Conservation (phyloP, 345 rosid species). For the Raphanus sativus region DNA sequence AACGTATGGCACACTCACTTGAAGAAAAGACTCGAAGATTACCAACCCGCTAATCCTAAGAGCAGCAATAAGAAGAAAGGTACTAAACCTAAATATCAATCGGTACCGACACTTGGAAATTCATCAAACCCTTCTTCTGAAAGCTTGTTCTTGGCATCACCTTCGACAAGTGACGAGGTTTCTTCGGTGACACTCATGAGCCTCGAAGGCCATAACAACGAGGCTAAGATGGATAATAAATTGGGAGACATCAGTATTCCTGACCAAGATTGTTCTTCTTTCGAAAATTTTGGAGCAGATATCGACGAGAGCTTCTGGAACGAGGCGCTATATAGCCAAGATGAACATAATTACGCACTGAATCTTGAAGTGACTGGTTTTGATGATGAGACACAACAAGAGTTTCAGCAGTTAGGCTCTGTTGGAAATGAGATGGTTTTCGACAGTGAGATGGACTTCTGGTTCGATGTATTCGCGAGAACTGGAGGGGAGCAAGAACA, state of each 20-base stretch:
- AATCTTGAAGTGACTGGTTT: constrained; percentile 23
- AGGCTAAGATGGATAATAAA: constrained; percentile 19
- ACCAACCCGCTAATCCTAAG: constrained; percentile 30
- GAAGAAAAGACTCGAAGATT: constrained; percentile 61
- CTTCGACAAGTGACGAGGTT: constrained; percentile 47
- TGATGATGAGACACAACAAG: constrained; percentile 36
- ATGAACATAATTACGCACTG: constrained; percentile 20
- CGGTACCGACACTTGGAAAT: neutral
- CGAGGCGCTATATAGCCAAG: constrained; percentile 38
- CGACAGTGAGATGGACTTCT: constrained; percentile 56
- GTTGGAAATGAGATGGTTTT: constrained; percentile 11
- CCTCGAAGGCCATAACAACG: constrained; percentile 27
- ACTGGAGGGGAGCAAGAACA: constrained; percentile 45
- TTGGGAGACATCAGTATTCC: constrained; percentile 25
- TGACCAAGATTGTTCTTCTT: constrained; percentile 23
- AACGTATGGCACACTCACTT: constrained; percentile 94
- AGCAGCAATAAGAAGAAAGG: constrained; percentile 25
- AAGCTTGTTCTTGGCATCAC: constrained; percentile 44
- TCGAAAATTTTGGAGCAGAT: constrained; percentile 44
- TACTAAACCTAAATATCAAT: constrained; percentile 17
- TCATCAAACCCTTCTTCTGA: constrained; percentile 24
- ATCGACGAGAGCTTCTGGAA: constrained; percentile 76
- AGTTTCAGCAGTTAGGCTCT: constrained; percentile 20
- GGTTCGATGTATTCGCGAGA: constrained; percentile 59
- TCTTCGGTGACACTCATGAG: constrained; percentile 44